Evolutionary conservation across 2,329 filamentous ascomycete species (phyloP).

Genomic region (Pleoardoris graminearum): DNA sequence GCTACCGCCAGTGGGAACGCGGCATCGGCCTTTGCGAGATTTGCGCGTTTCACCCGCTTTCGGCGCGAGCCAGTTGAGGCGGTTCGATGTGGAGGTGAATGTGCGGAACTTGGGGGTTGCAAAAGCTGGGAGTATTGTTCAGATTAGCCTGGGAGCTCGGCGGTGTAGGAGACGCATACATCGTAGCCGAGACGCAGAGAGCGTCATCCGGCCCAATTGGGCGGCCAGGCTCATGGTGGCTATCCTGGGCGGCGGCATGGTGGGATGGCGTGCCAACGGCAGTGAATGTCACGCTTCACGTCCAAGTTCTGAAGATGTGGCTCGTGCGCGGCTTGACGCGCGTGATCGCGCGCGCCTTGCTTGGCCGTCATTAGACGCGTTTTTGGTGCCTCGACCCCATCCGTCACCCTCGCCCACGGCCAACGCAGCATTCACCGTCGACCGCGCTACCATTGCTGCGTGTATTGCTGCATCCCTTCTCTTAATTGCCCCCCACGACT

Average conservation of each 20-base stretch:
- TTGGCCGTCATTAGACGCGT: constrained; percentile 23
- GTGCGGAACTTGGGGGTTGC: constrained; percentile 43
- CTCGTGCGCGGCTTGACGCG: constrained; percentile 9
- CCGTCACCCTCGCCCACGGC: neutral
- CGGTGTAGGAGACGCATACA: constrained; percentile 27
- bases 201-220: constrained; percentile 37
- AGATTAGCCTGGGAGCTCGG: constrained; percentile 1
- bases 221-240: constrained; percentile 33
- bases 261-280: constrained; percentile 12
- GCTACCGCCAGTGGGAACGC: constrained; percentile 88
- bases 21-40: constrained; percentile 82
- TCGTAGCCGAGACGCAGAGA: constrained; percentile 28
- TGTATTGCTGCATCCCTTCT: neutral
- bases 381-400: constrained; percentile 9
- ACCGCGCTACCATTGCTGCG: neutral
- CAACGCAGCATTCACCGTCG: neutral
- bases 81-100: constrained; percentile 71
- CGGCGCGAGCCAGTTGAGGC: constrained; percentile 78
- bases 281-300: constrained; percentile 6
- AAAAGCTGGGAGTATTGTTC: constrained; percentile 24
- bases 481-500: neutral
- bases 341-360: constrained; percentile 26
- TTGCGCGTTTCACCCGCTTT: constrained; percentile 80
- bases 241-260: constrained; percentile 49
- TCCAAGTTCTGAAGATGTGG: constrained; percentile 29